Base-by-base conservation (phyloP, 2,329 filamentous ascomycete genomes). In the Trichoderma sp. region DNA sequence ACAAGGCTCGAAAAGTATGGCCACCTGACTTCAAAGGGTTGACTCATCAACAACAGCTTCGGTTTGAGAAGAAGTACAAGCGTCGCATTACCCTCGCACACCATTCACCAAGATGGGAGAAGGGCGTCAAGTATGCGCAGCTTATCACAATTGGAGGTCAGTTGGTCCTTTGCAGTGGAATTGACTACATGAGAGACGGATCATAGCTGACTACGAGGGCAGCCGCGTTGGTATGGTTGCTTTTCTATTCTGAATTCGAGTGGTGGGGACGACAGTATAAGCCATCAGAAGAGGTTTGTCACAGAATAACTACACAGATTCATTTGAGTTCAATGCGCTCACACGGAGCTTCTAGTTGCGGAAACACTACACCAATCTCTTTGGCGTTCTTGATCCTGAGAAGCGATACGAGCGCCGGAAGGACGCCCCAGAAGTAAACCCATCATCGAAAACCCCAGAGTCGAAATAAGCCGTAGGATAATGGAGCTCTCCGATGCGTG, bases 61-160 rank as follows among this genome's bases (percentile, higher is more conserved):
- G 90, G 57, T 91, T 94, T 76, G 93, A 95, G 84, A 90, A 92
- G 80, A 91, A 92, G 78, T 95, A 92, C 82, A 92, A 93, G 82
- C 86, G 93, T 67, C 87, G 93, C 69, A 81, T 92, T 30, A 85
- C 86, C 72, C 81, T 92, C 75, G 88, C 89, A 76, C 88, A 87
- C 78, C 85, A 86, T 53, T 83, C 90, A 26, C 91, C 91, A 9
- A 80, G 82, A 62, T 93, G 90, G 90, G 86, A 87, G 56, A 93
- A 91, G 80, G 85, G 83, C 73, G 84, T 91, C 71, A 89, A 89
- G 80, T 82, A 94, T 74, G 86, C 86, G 64, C 92, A 94, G 81
- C 87, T 90, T 12, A 82, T 82, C 28, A 87, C 84, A 51, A 85
- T 90, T 60, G 83, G 86, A 66, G 87, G 89, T 90, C 77, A 72